Base-by-base conservation (phyloP, 2,329 filamentous ascomycete species). In the Aspergillus fischeri region DNA sequence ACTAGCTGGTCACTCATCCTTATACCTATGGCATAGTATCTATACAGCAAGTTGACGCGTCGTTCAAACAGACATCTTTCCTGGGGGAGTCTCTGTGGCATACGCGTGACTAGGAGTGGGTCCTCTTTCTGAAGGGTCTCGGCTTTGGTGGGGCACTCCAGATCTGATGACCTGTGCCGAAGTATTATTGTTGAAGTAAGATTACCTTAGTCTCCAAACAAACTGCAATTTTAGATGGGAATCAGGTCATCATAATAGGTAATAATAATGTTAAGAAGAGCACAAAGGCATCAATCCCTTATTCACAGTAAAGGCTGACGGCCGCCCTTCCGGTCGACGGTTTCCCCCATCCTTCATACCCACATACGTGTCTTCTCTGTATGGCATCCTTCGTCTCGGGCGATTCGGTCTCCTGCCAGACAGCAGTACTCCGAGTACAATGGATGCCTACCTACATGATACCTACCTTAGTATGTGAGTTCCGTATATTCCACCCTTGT, bases 141-240 rank as follows among this genome's bases (percentile, higher is more conserved):
- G 60, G 61, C 60, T 60, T 50, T 27, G 25, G 60, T 64, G 62
- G 63, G 58, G 55, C 56, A 53, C 44, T 45, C 45, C 51, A 59
- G 61, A 62, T 62, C 59, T 48, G 60, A 60, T 61, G 59, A 61
- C 28, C 10, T 29, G 28, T 29, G 28, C 28, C 28, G 4, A 29
- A 29, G 9, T 4, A 29, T 29, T 29, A 28, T 28, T 8, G 4
- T 29, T 29, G 28, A 11, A 29, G 29, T 35, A 17, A 17, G 32
- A 6, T 35, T 35, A 17, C 11, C 32, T 35, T 32, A 32, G 3
- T 14, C 29, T 11, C 10, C 29, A 32, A 14, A 32, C 29, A 14
- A 32, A 14, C 11, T 35, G 11, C 11, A 35, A 17, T 14, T 17
- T 35, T 35, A 35, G 32, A 14, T 6, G 17, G 32, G 32, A 17